Percentiles rank a stretch among this genome's conserved stretches.
Evolutionary conservation across 2,329 filamentous ascomycete genomes (phyloP).

Genomic region (Gremmenia infestans): DNA sequence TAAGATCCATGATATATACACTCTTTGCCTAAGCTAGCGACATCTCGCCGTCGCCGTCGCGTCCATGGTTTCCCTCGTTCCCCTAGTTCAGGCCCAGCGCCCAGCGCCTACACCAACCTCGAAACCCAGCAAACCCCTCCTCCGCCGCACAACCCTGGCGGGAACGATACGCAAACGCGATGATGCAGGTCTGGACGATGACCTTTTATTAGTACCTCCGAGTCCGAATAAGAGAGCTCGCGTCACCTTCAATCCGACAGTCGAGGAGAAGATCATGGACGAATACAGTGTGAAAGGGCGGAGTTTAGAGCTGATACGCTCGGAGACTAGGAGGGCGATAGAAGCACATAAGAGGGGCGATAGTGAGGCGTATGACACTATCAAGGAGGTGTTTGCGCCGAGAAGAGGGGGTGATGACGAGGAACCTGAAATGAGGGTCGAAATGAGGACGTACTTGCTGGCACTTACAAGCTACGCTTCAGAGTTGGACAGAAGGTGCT

Average conservation of each 20-base stretch:
- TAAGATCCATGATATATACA: conserved; percentile 13
- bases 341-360: conserved; percentile 53
- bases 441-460: conserved; percentile 54
- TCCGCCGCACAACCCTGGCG: conserved; percentile 24
- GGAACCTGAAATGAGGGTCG: conserved; percentile 25
- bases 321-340: conserved; percentile 36
- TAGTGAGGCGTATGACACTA: conserved; percentile 55
- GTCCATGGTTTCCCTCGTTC: conserved; percentile 24
- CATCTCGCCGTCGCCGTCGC: conserved; percentile 1
- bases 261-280: conserved; percentile 32
- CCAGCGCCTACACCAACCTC: conserved; percentile 5
- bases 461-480: conserved; percentile 58
- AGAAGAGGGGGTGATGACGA: conserved; percentile 17
- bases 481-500: conserved; percentile 54
- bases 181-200: conserved; percentile 24
- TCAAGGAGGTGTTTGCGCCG: conserved; percentile 50
- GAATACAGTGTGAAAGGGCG: conserved; percentile 22
- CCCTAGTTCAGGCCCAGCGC: conserved; percentile 10
- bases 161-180: conserved; percentile 26
- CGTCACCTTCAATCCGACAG: conserved; percentile 30
- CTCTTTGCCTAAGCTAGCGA: conserved; percentile 1
- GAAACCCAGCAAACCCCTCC: conserved; percentile 27
- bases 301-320: conserved; percentile 24
- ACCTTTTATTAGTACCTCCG: conserved; percentile 19
- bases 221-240: conserved; percentile 28